Percentiles rank a stretch among this genome's conserved stretches.
These are phyloP conservation scores for Phoenix dactylifera DNA, from an alignment of 176 grass and related monocot species.

Conservation along the genomic window DNA sequence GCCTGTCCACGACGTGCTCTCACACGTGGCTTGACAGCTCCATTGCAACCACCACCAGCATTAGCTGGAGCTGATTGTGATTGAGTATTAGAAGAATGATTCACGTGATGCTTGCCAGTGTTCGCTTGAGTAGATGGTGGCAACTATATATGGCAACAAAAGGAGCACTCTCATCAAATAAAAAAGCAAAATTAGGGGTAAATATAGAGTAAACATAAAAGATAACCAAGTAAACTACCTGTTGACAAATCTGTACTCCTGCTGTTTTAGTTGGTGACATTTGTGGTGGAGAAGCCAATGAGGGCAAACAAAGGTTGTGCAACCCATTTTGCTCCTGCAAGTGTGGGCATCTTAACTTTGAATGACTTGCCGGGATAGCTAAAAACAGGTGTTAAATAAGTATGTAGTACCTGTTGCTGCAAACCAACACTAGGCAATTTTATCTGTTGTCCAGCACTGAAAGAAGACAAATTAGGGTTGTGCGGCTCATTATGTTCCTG, in stretches of 20 bases:
- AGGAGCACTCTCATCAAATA: not conserved
- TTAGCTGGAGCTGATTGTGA: constrained; percentile 4
- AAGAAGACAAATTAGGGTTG: constrained; percentile 1
- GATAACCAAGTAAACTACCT: constrained; percentile 5
- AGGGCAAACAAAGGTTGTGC: constrained; percentile 2
- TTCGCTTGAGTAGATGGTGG: not conserved
- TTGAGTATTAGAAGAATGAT: constrained; percentile 1
- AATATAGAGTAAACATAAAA: too few relatives aligned
- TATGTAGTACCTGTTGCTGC: not conserved
- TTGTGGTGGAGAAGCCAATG: not conserved
- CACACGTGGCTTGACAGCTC: constrained; percentile 12
- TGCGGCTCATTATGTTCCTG: constrained; percentile 5
- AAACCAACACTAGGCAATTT: not conserved
- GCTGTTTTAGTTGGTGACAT: not conserved
- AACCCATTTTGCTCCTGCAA: constrained; percentile 16
- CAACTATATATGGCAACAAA: not conserved
- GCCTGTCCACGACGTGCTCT: constrained; percentile 25
- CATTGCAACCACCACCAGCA: constrained; percentile 19
- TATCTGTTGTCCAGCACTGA: constrained; percentile 1
- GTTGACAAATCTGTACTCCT: not conserved
- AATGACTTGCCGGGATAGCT: too few relatives aligned
- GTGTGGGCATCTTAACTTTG: too few relatives aligned
- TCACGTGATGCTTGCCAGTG: constrained; percentile 4
- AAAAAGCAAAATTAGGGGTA: not conserved
- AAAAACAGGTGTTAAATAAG: too few relatives aligned